phyloP scores from a whole-genome alignment of 1,284 basidiomycete genomes.

The Peniophora sp. region DNA sequence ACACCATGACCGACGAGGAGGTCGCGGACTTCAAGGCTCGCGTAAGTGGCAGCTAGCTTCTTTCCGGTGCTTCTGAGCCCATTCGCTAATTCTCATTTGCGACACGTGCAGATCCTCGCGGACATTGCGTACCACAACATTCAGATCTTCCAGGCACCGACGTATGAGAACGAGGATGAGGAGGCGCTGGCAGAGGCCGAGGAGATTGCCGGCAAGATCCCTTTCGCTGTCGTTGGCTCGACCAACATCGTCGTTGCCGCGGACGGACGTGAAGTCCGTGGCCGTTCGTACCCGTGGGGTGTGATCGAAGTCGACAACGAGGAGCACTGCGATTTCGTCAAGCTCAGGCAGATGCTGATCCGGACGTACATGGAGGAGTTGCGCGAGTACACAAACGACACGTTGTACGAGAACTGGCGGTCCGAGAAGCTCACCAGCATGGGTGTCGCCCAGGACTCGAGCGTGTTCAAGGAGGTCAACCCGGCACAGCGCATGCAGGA shows the following conservation, averaged over 20 bases:
- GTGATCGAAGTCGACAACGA: slow-evolving; percentile 98
- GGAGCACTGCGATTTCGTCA: slow-evolving; percentile 97
- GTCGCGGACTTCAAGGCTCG: slow-evolving; percentile 86
- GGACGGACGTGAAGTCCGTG: slow-evolving; percentile 85
- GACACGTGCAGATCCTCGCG: slow-evolving; percentile 59
- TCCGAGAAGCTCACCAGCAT: slow-evolving; percentile 90
- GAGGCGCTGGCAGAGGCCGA: slow-evolving; percentile 93
- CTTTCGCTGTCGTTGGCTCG: slow-evolving; percentile 94
- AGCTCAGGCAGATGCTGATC: slow-evolving; percentile 96
- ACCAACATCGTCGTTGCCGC: slow-evolving; percentile 73
- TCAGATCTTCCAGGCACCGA: slow-evolving; percentile 92
- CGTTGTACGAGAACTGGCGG: slow-evolving; percentile 94
- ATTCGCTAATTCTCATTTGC: neutral
- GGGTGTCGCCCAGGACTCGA: slow-evolving; percentile 94
- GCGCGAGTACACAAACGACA: slow-evolving; percentile 88
- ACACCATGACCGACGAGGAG: slow-evolving; percentile 95
- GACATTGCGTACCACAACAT: slow-evolving; percentile 93
- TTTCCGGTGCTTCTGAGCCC: neutral
- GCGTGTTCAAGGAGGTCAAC: slow-evolving; percentile 97
- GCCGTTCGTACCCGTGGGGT: slow-evolving; percentile 94
- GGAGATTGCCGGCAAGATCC: slow-evolving; percentile 95
- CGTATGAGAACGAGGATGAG: slow-evolving; percentile 95
- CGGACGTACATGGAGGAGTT: slow-evolving; percentile 98
- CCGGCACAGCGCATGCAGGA: slow-evolving; percentile 93
- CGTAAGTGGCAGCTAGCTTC: slow-evolving; percentile 40